Base-by-base conservation (phyloP, 2,329 filamentous ascomycete genomes). In the Alternaria arborescens region DNA sequence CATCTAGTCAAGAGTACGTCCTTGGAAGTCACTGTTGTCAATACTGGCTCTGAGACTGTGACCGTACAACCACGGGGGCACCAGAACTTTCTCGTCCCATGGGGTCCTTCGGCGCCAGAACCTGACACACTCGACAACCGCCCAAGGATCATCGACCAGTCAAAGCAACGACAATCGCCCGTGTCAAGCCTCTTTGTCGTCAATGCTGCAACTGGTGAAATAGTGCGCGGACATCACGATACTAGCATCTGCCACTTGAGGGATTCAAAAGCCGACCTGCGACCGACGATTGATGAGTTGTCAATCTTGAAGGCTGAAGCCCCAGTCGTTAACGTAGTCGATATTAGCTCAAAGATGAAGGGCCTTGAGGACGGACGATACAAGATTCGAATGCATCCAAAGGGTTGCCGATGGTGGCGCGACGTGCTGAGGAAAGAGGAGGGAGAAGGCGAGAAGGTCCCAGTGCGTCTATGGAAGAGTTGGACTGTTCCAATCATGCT, bases 401-500 rank as follows among this genome's bases (percentile, higher is more conserved):
- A 38, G 34, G 34, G 34, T 38, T 38, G 34, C 16, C 34, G 34
- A 7, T 38, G 34, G 34, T 38, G 34, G 34, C 16, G 34, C 34
- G 34, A n/a, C 16, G 34, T n/a, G 42, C 16, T 54, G 18, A 26
- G 22, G 20, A 54, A 36, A 12, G 41, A 58, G 16, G 50, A 54
- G 4, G 46, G 22, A n/a, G 55, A 34, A 42, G 50, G 34, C 34
- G 44, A 8, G 34, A 36, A 40, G 26, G 55, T 54, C 32, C 34
- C 50, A 18, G 3, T 34, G 2, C 50, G 42, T 28, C 18, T 36
- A n/a, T 54, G 42, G 32, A 58, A 58, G 18, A 11, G 11, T 8
- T 6, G 34, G 5, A 42, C 34, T 58, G 42, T 54, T 26, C 50
- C 55, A 4, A 36, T 54, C 11, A 54, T 54, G 50, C 42, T 58